Percentiles rank a stretch among this genome's conserved stretches.
phyloP scores from a whole-genome alignment of 768 basidiomycete genomes.

The Galerina sulciceps region DNA sequence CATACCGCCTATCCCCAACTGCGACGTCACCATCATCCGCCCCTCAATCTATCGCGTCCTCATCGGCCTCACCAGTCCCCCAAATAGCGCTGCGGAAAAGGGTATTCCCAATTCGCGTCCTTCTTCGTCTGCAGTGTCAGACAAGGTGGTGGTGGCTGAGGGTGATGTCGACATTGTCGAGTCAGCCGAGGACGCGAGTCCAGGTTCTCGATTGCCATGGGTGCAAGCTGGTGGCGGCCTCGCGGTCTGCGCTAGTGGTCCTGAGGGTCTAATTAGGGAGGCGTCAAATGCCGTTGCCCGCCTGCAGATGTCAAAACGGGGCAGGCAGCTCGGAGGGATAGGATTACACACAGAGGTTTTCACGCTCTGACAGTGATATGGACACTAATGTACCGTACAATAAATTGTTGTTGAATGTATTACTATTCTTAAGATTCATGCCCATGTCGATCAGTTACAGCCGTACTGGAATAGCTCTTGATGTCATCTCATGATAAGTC shows the following conservation, averaged over 20 bases:
- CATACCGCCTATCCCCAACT: slow-evolving; percentile 68
- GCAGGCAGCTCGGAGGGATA: slow-evolving; percentile 61
- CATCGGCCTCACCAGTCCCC: slow-evolving; percentile 38
- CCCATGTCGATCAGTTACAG: too few species aligned
- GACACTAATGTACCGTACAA: too few species aligned
- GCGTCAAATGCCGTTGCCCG: slow-evolving; percentile 79
- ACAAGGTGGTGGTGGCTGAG: slow-evolving; percentile 9
- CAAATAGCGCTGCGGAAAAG: neutral
- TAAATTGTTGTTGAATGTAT: too few species aligned
- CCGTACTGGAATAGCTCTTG: too few species aligned
- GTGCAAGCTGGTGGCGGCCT: slow-evolving; percentile 58
- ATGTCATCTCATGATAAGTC: too few species aligned
- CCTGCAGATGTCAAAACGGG: slow-evolving; percentile 42
- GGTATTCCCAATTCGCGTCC: slow-evolving; percentile 5
- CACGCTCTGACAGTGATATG: slow-evolving; percentile 10
- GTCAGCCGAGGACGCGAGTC: neutral
- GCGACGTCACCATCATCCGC: slow-evolving; percentile 51
- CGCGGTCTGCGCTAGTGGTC: slow-evolving; percentile 82
- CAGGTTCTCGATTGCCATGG: slow-evolving; percentile 27
- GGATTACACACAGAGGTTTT: slow-evolving; percentile 81
- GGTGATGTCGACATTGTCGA: slow-evolving; percentile 7
- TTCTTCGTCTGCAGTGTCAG: slow-evolving; percentile 6
- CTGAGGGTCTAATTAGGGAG: slow-evolving; percentile 69
- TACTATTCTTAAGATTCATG: too few species aligned
- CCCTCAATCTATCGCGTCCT: slow-evolving; percentile 55